Conservation (phyloP, 2,329 filamentous ascomycete species). For the Penicillium sp. region DNA sequence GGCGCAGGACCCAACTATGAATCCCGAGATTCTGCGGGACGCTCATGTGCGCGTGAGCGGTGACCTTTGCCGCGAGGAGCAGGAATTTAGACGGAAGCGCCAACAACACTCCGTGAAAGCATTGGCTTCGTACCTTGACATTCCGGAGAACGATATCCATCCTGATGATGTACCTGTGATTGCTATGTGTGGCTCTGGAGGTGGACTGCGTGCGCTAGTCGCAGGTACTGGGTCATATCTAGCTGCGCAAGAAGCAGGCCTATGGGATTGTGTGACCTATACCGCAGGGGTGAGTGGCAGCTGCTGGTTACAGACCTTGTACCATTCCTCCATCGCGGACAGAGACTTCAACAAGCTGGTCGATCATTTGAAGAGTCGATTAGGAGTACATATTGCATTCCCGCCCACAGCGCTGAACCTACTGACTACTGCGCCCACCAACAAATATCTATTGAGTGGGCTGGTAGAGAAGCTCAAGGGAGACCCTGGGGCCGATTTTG, state of each 20-base stretch:
- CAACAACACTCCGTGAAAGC: slow-evolving; percentile 64
- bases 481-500: slow-evolving; percentile 71
- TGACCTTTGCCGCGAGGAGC: slow-evolving; percentile 77
- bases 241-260: slow-evolving; percentile 74
- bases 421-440: slow-evolving; percentile 82
- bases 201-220: slow-evolving; percentile 81
- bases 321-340: slow-evolving; percentile 69
- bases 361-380: slow-evolving; percentile 76
- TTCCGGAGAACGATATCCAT: slow-evolving; percentile 75
- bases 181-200: slow-evolving; percentile 89
- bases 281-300: slow-evolving; percentile 92
- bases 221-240: slow-evolving; percentile 84
- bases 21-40: slow-evolving; percentile 80
- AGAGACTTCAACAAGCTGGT: slow-evolving; percentile 65
- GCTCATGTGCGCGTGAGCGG: slow-evolving; percentile 76
- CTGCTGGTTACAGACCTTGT: slow-evolving; percentile 89
- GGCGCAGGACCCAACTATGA: slow-evolving; percentile 72
- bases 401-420: slow-evolving; percentile 76
- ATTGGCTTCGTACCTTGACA: slow-evolving; percentile 72
- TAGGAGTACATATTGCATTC: slow-evolving; percentile 86
- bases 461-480: slow-evolving; percentile 88
- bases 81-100: slow-evolving; percentile 64
- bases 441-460: slow-evolving; percentile 81
- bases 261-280: slow-evolving; percentile 93
- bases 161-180: slow-evolving; percentile 90